Percentiles rank a stretch among this genome's conserved stretches.
Evolutionary conservation across 306 rosid genomes (phyloP).

Genomic region (Cucumis sativus): Cucumber_9930_V3 NC_026657.2:29699501-29700000

Average conservation of each 20-base stretch:
- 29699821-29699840: conserved; percentile 44
- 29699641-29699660: conserved; percentile 3
- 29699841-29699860: conserved; percentile 35
- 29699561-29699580: conserved; percentile 3
- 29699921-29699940: conserved; percentile 82
- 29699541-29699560: not conserved
- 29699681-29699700: not conserved
- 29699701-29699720: not conserved
- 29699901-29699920: conserved; percentile 84
- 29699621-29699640: not conserved
- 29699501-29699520: conserved; percentile 1
- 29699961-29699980: conserved; percentile 71
- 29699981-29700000: conserved; percentile 83
- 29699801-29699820: conserved; percentile 53
- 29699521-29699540: not conserved
- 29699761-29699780: conserved; percentile 21
- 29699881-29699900: conserved; percentile 81
- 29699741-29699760: conserved; percentile 10
- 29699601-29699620: not conserved
- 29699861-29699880: conserved; percentile 66
- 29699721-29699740: conserved; percentile 7
- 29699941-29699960: conserved; percentile 87
- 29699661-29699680: not conserved
- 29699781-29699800: conserved; percentile 31
- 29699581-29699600: conserved; percentile 7